Base-by-base conservation (phyloP, 306 rosid species). In the Lablab purpureus region DNA sequence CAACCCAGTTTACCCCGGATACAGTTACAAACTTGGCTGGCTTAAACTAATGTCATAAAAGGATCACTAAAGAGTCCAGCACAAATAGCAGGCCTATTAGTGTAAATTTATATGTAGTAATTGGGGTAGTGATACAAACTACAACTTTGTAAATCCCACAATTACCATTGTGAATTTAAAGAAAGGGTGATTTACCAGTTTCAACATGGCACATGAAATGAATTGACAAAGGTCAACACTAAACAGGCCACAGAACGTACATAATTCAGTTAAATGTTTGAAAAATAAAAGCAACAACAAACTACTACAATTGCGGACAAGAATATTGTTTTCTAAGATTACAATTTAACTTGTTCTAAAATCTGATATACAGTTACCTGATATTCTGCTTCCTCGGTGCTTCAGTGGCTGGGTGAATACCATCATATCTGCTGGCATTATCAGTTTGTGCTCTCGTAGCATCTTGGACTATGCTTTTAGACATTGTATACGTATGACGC, bases 341-440 rank as follows among this genome's bases (percentile, higher is more conserved):
- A 18, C 21, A 74, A 73, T 55, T 78, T 19, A 79, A 22, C 41
- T 62, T 62, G 58, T 17, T 23, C 52, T 47, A 71, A 58, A 71
- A 47, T 71, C 11, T 74, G 25, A 64, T 2, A 23, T 21, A 21
- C 54, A 37, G 66, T 82, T 83, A 86, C 89, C 89, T 83, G 78
- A 64, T 60, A 67, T 77, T 72, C 78, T 36, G 87, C 80, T 80
- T 87, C 87, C 85, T 80, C 79, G 51, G 49, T 46, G 74, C 71
- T 70, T 59, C 77, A 49, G 47, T 75, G 69, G 83, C 34, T 34
- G 84, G 71, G 36, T 67, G 77, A 79, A 79, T 80, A 80, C 88
- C 85, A 28, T 80, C 86, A 32, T 80, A 82, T 59, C 85, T 62
- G 73, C 75, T 78, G 81, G 84, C 75, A 76, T 72, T 88, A 82